A percentile compares a stretch with the other conserved stretches of the same genome.
phyloP scores from a whole-genome alignment of 768 basidiomycete species.

The Serendipita sp. region DNA sequence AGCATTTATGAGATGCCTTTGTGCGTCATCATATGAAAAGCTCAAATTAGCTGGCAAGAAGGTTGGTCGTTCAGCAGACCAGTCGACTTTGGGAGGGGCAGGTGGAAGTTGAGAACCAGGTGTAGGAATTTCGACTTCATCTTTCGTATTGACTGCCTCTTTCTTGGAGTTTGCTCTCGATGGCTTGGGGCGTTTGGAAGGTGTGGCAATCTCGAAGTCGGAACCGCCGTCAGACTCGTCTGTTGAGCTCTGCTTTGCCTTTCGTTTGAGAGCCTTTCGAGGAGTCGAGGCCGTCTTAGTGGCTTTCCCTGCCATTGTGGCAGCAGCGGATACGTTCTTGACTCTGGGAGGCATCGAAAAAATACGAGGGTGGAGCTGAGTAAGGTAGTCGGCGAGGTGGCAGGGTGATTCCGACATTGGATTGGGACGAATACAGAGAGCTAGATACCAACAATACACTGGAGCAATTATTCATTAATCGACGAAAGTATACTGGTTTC shows the following conservation, averaged over 20 bases:
- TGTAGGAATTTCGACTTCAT: background rate
- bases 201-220: slow-evolving; percentile 1
- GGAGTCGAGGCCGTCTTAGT: background rate
- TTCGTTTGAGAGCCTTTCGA: background rate
- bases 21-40: slow-evolving; percentile 68
- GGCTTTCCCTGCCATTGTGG: background rate
- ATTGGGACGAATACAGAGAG: background rate
- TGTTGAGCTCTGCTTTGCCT: background rate
- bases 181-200: background rate
- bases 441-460: too few species aligned
- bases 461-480: too few species aligned
- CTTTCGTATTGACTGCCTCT: background rate
- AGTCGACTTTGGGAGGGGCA: background rate
- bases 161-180: background rate
- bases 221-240: background rate
- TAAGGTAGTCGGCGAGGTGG: background rate
- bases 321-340: background rate
- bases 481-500: background rate
- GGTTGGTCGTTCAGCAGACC: slow-evolving; percentile 12
- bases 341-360: background rate
- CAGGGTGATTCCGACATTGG: background rate
- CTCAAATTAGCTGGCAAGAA: slow-evolving; percentile 55
- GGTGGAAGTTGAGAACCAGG: background rate
- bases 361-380: background rate
- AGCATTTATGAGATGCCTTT: slow-evolving; percentile 44